phyloP scores from a whole-genome alignment of 768 basidiomycete species.

The Dacryopinax spathularia region DNA sequence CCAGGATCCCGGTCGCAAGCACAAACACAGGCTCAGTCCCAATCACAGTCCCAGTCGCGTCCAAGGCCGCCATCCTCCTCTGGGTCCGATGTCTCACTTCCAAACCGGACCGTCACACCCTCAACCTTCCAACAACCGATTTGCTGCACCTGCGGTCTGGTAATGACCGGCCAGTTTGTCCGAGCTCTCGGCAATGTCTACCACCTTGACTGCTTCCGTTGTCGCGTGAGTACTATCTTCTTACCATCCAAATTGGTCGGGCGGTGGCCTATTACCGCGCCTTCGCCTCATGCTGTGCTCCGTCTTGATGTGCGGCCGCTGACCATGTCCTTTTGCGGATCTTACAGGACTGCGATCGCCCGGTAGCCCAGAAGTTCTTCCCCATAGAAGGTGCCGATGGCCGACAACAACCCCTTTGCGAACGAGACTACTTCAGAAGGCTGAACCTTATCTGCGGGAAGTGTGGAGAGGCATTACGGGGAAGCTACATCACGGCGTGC shows the following conservation, averaged over 20 bases:
- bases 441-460: conserved; percentile 93
- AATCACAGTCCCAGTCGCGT: not conserved
- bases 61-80: not conserved
- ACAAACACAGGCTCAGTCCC: not conserved
- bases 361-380: conserved; percentile 97
- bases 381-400: conserved; percentile 87
- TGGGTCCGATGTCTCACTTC: not conserved
- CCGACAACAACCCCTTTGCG: conserved; percentile 88
- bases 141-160: conserved; percentile 27
- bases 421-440: conserved; percentile 92
- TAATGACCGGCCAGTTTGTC: conserved; percentile 87
- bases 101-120: not conserved
- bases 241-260: not conserved
- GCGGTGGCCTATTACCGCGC: not conserved
- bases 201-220: conserved; percentile 97
- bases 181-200: conserved; percentile 85
- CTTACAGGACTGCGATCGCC: conserved; percentile 79
- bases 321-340: not conserved
- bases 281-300: not conserved
- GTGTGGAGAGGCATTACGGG: conserved; percentile 84
- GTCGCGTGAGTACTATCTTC: conserved; percentile 50
- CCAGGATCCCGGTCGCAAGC: not conserved
- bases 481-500: conserved; percentile 98
- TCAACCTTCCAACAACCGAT: not conserved
- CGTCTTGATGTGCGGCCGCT: not conserved